Percentiles rank a stretch among this genome's conserved stretches.
These are phyloP conservation scores for Silene uniflora DNA, from an alignment of 148 eudicot species.

Conservation along the genomic window DNA sequence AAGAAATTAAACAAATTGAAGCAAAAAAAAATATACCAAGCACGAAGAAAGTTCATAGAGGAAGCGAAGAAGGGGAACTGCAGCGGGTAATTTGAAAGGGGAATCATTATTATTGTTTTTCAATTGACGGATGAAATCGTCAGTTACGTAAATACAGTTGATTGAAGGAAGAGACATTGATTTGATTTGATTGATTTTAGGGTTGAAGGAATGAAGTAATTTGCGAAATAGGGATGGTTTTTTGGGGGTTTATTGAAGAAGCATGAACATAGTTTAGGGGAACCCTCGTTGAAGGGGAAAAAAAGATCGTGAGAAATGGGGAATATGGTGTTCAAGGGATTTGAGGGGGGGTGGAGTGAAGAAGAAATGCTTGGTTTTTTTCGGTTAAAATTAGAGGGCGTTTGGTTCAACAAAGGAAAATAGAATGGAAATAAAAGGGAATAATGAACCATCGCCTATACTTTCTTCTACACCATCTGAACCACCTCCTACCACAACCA, in stretches of 20 bases:
- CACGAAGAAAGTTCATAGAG: constrained; percentile 73
- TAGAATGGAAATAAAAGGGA: too few relatives aligned
- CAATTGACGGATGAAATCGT: constrained; percentile 60
- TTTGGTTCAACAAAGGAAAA: too few relatives aligned
- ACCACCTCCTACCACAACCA: too few relatives aligned
- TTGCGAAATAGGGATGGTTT: neutral
- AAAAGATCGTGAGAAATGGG: too few relatives aligned
- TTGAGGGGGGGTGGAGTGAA: too few relatives aligned
- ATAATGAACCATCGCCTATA: too few relatives aligned
- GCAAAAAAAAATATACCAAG: constrained; percentile 35
- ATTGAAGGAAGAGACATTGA: constrained; percentile 63
- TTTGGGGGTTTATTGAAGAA: neutral
- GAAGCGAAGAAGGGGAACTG: constrained; percentile 62
- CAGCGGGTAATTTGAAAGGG: constrained; percentile 44
- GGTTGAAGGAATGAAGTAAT: neutral
- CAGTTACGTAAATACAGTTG: constrained; percentile 51
- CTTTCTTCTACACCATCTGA: too few relatives aligned
- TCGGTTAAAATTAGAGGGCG: too few relatives aligned
- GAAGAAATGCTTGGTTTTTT: too few relatives aligned
- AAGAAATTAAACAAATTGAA: neutral
- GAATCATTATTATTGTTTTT: constrained; percentile 60
- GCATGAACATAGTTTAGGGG: neutral
- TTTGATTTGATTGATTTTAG: neutral
- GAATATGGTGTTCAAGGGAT: too few relatives aligned
- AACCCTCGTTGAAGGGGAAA: neutral